Base-by-base conservation (phyloP, 257 asterid genomes). In the Nicotiana undulata region DNA sequence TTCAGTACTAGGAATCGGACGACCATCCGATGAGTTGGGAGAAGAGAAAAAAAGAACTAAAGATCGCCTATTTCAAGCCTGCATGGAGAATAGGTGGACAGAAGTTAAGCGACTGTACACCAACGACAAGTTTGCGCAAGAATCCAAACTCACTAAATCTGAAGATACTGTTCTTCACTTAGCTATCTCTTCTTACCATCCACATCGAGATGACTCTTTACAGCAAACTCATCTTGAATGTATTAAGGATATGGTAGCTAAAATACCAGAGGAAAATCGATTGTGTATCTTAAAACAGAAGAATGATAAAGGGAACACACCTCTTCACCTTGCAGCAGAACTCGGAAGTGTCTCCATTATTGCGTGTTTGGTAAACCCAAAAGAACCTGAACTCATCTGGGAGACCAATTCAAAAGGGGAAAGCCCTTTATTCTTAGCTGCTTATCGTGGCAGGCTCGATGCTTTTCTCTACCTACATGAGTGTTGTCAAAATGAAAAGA, bases 291-390 rank as follows among this genome's bases (percentile, higher is more conserved):
- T 90, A 22, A 0, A 4, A 2, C 65, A 59, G 68, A 22, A 32
- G 46, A 87, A 86, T 26, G 79, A 28, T 17, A 85, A 61, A 24
- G 92, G 92, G 31, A 80, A 88, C 83, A 89, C 93, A 2, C 87
- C 91, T 59, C 90, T 89, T 59, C 91, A 89, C 65, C 82, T 88
- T 0, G 90, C 93, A 9, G 91, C 93, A 17, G 84, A 86, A 10
- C 86, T 81, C 9, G 90, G 93, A 2, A 82, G 85, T 63, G 79
- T 34, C 9, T 16, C 18, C 0, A 80, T 86, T 3, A 86, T 89
- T 65, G 0, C 31, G 0, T 51, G 72, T 63, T 81, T 89, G 4
- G 89, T 80, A 72, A 49, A 15, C 5, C 5, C 28, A 0, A 46
- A 4, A 68, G 6, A 49, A 44, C 32, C 3, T 49, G 7, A 66